Conservation (phyloP, 2,329 filamentous ascomycete species). For the Septoria petroselini region DNA sequence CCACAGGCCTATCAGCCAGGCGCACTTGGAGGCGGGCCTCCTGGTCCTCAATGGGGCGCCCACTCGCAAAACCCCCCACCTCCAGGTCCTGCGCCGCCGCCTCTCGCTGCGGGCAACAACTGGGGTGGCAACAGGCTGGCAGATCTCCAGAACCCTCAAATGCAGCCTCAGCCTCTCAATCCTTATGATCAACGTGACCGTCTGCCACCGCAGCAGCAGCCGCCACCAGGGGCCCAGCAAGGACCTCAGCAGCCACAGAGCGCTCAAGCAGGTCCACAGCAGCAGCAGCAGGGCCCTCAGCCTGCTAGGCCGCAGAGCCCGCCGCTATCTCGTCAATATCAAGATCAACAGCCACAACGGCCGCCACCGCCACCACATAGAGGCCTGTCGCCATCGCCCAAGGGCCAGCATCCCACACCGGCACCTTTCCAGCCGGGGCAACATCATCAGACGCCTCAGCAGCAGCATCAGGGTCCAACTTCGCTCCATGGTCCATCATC, state of each 20-base stretch:
- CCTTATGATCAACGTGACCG: constrained; percentile 77
- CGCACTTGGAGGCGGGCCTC: constrained; percentile 71
- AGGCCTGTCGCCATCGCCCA: constrained; percentile 58
- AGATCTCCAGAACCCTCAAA: constrained; percentile 65
- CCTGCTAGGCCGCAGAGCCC: constrained; percentile 48
- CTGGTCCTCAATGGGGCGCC: constrained; percentile 84
- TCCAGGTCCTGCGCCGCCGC: constrained; percentile 61
- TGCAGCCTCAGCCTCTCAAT: constrained; percentile 66
- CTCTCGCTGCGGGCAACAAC: constrained; percentile 50
- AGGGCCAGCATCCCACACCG: constrained; percentile 54
- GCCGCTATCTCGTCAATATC: constrained; percentile 54
- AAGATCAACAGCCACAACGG: constrained; percentile 38
- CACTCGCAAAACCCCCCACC: constrained; percentile 64
- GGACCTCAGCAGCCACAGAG: constrained; percentile 4
- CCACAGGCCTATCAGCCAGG: constrained; percentile 87
- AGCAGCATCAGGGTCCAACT: constrained; percentile 47
- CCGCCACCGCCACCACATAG: constrained; percentile 52
- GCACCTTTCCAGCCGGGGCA: constrained; percentile 50
- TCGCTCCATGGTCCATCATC: constrained; percentile 44
- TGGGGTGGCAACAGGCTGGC: constrained; percentile 68
- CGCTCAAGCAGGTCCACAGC: not conserved
- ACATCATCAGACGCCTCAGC: constrained; percentile 43
- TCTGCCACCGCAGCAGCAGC: constrained; percentile 66
- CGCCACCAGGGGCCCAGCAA: constrained; percentile 44
- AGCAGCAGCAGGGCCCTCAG: constrained; percentile 15